Base-by-base conservation (phyloP, 768 basidiomycete genomes). In the Rhizopogon vulgaris region DNA sequence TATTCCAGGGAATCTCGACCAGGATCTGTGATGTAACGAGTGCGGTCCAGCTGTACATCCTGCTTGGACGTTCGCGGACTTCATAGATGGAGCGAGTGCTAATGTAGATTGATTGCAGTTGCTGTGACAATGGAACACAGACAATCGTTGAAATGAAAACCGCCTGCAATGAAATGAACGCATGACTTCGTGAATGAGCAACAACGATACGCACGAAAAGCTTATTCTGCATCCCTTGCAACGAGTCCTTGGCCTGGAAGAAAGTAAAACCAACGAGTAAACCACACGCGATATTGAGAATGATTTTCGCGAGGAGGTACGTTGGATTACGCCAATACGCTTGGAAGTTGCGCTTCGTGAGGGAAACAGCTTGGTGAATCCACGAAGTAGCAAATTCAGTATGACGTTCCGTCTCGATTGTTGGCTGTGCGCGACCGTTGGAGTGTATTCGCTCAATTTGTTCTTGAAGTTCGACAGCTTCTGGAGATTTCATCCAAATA, bases 31-130 rank as follows among this genome's bases (percentile, higher is more conserved):
- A 71, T 0, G 78, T 74, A n/a, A 81, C 54, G 27, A 83, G 67
- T 0, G 80, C 78, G 0, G 78, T 73, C 83, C 83, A 85, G 56
- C 71, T 71, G 62, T 84, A 86, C 74, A 80, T 84, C 40, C 76
- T 70, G 42, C 79, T 80, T 0, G 83, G 79, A 4, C 78, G 72
- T 64, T 87, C 84, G 36, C 84, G 76, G 46, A 82, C 73, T 56
- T 84, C 80, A 55, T 83, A 85, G 34, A 87, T 67, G 5, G 63
- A 70, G 25, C 83, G 77, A 56, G 75, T 74, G 10, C 68, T 65
- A 47, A 86, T 73, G 68, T 78, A 84, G 36, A 76, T 77, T 9
- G 78, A 71, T 60, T 83, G 83, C 2, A 84, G 68, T 59, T 85
- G 83, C 58, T 82, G 79, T 3, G 76, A 70, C 25, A 83, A 65